A percentile compares a stretch with the other conserved stretches of the same genome.
Evolutionary conservation across 2,329 filamentous ascomycete species (phyloP).

Genomic region (Aspergillus eucalypticola): DNA sequence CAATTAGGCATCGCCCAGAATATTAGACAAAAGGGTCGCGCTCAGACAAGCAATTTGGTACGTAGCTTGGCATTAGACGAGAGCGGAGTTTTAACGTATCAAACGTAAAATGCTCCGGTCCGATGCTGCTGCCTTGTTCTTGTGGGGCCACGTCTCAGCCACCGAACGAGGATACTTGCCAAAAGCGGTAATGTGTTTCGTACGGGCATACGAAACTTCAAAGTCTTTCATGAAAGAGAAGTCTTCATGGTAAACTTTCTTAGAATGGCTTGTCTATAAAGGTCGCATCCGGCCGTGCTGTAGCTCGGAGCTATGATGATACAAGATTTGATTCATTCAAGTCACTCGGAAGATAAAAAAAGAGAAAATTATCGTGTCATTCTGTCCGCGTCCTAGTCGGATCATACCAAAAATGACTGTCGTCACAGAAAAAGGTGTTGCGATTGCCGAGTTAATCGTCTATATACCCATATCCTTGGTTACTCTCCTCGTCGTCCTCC

Average conservation of each 20-base stretch:
- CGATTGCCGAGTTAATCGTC: conserved; percentile 7
- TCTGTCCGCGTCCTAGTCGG: not conserved
- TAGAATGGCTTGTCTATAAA: not conserved
- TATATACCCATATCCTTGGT: not conserved
- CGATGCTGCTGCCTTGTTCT: no score
- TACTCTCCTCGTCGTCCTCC: not conserved
- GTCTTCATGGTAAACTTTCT: not conserved
- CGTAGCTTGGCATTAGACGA: no score
- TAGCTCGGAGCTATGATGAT: not conserved
- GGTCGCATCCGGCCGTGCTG: not conserved
- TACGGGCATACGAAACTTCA: not conserved
- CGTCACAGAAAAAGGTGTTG: not conserved
- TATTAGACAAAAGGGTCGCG: no score
- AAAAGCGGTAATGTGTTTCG: not conserved
- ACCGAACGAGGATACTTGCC: not conserved
- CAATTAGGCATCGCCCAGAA: no score
- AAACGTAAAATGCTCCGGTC: no score
- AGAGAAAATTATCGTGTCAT: not conserved
- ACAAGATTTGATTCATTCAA: no score
- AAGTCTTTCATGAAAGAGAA: not conserved
- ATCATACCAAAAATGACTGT: not conserved
- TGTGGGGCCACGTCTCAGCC: no score
- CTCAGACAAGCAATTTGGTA: no score
- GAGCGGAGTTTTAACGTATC: no score
- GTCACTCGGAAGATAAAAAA: not conserved